Evolutionary conservation across 306 rosid species (phyloP).

Genomic region (Vigna angularis): DNA sequence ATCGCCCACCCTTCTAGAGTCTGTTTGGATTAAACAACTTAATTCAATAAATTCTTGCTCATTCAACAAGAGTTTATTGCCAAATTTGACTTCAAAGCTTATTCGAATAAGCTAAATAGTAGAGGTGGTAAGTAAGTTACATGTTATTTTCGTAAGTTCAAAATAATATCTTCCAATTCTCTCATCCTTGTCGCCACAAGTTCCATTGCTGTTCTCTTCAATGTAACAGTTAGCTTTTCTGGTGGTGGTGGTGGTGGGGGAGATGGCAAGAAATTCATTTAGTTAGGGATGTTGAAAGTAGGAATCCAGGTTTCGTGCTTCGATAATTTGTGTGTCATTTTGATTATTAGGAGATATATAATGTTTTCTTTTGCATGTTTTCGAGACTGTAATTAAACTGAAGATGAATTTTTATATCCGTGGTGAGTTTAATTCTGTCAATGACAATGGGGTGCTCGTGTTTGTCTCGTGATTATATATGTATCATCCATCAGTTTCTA

Average conservation of each 20-base stretch:
- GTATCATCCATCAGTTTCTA: not conserved
- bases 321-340: slow-evolving; percentile 10
- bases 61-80: not conserved
- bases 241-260: not conserved
- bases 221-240: not conserved
- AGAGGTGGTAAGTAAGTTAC: not conserved
- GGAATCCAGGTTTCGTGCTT: slow-evolving; percentile 28
- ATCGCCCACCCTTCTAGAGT: slow-evolving; percentile 63
- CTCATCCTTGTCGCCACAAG: not conserved
- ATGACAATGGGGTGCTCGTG: not conserved
- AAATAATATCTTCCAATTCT: not conserved
- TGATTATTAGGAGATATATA: slow-evolving; percentile 22
- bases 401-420: slow-evolving; percentile 39
- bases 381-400: slow-evolving; percentile 51
- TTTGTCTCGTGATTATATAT: not conserved
- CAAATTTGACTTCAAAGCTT: not conserved
- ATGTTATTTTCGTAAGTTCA: not conserved
- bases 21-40: slow-evolving; percentile 22
- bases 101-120: not conserved
- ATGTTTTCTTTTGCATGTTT: slow-evolving; percentile 21
- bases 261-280: slow-evolving; percentile 8
- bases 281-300: slow-evolving; percentile 38
- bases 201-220: not conserved
- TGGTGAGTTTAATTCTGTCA: slow-evolving; percentile 45
- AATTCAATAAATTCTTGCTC: not conserved